A percentile compares a stretch with the other conserved stretches of the same genome.
phyloP scores from a whole-genome alignment of 2,329 filamentous ascomycete genomes.

The Fusarium sp. region DNA sequence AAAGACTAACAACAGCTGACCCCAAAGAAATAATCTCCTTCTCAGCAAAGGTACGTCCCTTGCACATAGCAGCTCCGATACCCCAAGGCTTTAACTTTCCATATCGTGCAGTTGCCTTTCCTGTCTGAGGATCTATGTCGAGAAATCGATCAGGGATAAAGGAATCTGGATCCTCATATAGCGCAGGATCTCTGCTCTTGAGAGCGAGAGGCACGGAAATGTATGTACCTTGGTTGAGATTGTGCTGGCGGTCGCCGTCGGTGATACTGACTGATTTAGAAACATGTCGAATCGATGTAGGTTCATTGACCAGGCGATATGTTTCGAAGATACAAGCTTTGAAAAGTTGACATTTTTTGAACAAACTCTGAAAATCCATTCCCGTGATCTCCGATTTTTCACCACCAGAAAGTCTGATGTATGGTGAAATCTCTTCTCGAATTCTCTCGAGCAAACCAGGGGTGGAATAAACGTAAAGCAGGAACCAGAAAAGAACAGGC shows the following conservation, averaged over 20 bases:
- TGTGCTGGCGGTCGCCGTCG: slow-evolving; percentile 24
- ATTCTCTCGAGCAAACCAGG: slow-evolving; percentile 16
- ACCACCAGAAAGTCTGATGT: slow-evolving; percentile 3
- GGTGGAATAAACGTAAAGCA: slow-evolving; percentile 35
- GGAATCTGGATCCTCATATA: slow-evolving; percentile 32
- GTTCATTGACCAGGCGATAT: slow-evolving; percentile 34
- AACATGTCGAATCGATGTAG: slow-evolving; percentile 36
- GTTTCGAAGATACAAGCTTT: slow-evolving; percentile 43
- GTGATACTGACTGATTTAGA: slow-evolving; percentile 20
- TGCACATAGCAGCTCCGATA: slow-evolving; percentile 38
- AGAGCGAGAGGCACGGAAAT: slow-evolving; percentile 33
- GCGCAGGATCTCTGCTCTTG: slow-evolving; percentile 23
- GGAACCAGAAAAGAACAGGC: slow-evolving; percentile 39
- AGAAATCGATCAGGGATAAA: slow-evolving; percentile 43
- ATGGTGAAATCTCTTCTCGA: slow-evolving; percentile 28
- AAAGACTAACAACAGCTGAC: slow-evolving; percentile 32
- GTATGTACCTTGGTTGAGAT: slow-evolving; percentile 36
- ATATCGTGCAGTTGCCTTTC: slow-evolving; percentile 29
- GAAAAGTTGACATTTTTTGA: slow-evolving; percentile 33
- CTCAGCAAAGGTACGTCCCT: slow-evolving; percentile 44
- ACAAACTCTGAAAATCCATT: slow-evolving; percentile 24
- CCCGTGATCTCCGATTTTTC: slow-evolving; percentile 13
- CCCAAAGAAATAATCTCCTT: slow-evolving; percentile 37
- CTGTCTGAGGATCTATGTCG: slow-evolving; percentile 13
- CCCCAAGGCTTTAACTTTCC: slow-evolving; percentile 43